Conservation (phyloP, 2,329 filamentous ascomycete species). For the Xylariomycetidae sp. region DNA sequence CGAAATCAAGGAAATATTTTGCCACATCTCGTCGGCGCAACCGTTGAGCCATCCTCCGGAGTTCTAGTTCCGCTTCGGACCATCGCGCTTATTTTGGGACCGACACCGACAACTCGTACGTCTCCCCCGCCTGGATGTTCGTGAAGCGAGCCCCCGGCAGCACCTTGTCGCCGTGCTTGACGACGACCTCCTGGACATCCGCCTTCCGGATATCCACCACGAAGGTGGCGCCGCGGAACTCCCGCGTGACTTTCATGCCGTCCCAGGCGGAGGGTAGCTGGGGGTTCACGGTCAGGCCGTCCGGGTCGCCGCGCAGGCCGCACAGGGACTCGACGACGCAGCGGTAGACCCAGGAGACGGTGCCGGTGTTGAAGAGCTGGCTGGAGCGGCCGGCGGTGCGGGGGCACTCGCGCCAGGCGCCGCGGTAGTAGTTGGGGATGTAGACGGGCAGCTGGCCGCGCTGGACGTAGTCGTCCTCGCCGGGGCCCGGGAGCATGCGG, state of each 20-base stretch:
- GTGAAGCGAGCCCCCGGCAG: conserved; percentile 36
- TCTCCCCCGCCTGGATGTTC: conserved; percentile 34
- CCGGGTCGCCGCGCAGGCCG: conserved; percentile 42
- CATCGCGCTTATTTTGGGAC: conserved; percentile 16
- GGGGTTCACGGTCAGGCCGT: conserved; percentile 41
- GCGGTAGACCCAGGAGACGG: conserved; percentile 50
- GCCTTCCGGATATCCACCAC: conserved; percentile 36
- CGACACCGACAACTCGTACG: conserved; percentile 37
- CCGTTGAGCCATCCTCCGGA: too few species aligned
- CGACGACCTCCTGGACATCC: conserved; percentile 32
- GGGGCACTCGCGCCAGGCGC: conserved; percentile 40
- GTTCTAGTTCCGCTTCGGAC: too few species aligned
- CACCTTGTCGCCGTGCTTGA: conserved; percentile 31
- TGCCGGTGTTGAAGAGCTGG: conserved; percentile 54
- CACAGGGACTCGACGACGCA: conserved; percentile 50
- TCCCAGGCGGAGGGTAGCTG: conserved; percentile 47
- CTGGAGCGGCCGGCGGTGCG: conserved; percentile 49
- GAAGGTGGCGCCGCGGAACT: conserved; percentile 47
- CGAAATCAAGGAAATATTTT: too few species aligned
- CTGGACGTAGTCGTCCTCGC: conserved; percentile 42
- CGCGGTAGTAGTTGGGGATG: conserved; percentile 54
- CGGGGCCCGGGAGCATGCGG: conserved; percentile 48
- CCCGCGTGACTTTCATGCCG: conserved; percentile 38
- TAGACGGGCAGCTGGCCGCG: conserved; percentile 51
- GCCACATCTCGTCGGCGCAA: too few species aligned